These are phyloP conservation scores for Ajuga chamaepitys DNA, from an alignment of 257 asterid genomes.

Conservation along the genomic window DNA sequence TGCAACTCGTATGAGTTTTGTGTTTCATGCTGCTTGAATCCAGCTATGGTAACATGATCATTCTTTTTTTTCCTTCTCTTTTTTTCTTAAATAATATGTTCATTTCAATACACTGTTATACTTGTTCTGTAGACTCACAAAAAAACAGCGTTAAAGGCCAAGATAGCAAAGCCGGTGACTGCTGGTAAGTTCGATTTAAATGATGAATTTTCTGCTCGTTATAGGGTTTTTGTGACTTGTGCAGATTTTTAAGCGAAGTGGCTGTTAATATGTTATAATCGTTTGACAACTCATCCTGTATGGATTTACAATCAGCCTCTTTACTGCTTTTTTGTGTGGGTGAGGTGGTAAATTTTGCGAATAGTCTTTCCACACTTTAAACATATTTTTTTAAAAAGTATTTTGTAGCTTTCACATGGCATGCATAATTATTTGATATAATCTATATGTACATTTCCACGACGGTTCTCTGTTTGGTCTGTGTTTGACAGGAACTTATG, in stretches of 20 bases:
- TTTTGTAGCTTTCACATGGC: neutral
- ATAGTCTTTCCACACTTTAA: constrained; percentile 4
- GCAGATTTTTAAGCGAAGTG: neutral
- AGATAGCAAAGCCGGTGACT: constrained; percentile 69
- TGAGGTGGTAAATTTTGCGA: neutral
- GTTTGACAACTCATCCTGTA: neutral
- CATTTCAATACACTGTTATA: constrained; percentile 5
- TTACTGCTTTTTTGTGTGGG: constrained; percentile 7
- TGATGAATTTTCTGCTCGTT: neutral
- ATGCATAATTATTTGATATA: constrained; percentile 6
- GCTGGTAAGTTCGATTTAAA: constrained; percentile 45
- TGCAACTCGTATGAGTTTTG: constrained; percentile 89
- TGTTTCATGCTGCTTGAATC: constrained; percentile 96
- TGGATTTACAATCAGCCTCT: neutral
- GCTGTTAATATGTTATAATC: neutral
- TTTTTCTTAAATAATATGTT: neutral
- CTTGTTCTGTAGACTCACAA: constrained; percentile 43
- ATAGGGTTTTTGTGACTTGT: neutral
- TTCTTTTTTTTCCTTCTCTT: neutral
- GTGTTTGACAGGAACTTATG: constrained; percentile 51
- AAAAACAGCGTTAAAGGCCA: constrained; percentile 43
- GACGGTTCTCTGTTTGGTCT: constrained; percentile 4
- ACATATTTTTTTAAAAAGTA: constrained; percentile 1
- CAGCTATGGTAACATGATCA: constrained; percentile 45
- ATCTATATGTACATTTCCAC: neutral